phyloP scores from a whole-genome alignment of 2,329 filamentous ascomycete genomes.

The Beauveria pseudobassiana region DNA sequence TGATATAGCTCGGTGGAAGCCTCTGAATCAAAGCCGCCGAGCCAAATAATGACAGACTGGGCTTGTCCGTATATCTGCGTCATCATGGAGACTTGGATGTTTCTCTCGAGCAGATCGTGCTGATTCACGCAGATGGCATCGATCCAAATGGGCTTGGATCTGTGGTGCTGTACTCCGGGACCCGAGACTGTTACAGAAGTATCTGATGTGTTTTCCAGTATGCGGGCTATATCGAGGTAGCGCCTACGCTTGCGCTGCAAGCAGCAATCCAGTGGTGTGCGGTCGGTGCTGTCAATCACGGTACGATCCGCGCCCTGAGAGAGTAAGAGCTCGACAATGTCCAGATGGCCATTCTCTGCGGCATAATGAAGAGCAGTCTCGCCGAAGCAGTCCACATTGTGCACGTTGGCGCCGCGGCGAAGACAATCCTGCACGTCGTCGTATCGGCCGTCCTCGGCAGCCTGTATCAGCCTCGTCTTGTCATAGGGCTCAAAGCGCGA shows the following conservation, averaged over 20 bases:
- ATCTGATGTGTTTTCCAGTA: neutral
- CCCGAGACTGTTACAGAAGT: neutral
- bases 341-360: slow-evolving; percentile 5
- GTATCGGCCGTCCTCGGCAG: slow-evolving; percentile 9
- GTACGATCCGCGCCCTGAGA: neutral
- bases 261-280: slow-evolving; percentile 10
- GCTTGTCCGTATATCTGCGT: slow-evolving; percentile 13
- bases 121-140: slow-evolving; percentile 18
- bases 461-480: slow-evolving; percentile 11
- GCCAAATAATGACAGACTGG: slow-evolving; percentile 12
- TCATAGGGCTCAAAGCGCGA: slow-evolving; percentile 5
- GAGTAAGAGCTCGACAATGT: slow-evolving; percentile 8
- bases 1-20: neutral
- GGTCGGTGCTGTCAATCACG: neutral
- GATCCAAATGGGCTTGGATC: slow-evolving; percentile 13
- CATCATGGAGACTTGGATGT: slow-evolving; percentile 15
- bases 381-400: slow-evolving; percentile 9
- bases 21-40: neutral
- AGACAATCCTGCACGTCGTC: slow-evolving; percentile 8
- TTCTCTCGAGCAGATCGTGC: slow-evolving; percentile 10
- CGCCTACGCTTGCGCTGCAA: slow-evolving; percentile 8
- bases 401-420: slow-evolving; percentile 9
- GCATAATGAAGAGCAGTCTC: slow-evolving; percentile 12
- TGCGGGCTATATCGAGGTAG: slow-evolving; percentile 3
- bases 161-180: neutral